A percentile compares a stretch with the other conserved stretches of the same genome.
phyloP scores from a whole-genome alignment of 192 early-diverging fungal species.

The Mortierella hygrophila region DNA sequence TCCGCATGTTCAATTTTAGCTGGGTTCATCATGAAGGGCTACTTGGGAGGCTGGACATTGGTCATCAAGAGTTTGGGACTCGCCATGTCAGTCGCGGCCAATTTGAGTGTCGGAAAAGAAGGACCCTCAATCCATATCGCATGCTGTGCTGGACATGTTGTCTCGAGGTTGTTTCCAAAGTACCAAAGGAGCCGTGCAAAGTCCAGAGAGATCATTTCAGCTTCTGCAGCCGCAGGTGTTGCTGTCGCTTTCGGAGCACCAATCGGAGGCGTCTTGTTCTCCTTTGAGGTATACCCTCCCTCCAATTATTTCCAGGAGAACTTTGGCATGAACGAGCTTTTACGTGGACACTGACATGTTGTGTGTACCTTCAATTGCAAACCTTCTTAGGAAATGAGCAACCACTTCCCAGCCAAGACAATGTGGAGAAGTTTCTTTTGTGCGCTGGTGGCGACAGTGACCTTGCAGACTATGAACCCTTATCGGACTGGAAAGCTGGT shows the following conservation, averaged over 20 bases:
- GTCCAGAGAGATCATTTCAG: slow-evolving; percentile 85
- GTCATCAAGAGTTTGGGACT: slow-evolving; percentile 92
- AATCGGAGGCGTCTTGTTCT: slow-evolving; percentile 86
- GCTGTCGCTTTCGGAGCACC: slow-evolving; percentile 98
- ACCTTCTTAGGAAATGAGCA: slow-evolving; percentile 91
- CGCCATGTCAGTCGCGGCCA: slow-evolving; percentile 89
- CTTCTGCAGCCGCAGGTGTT: slow-evolving; percentile 95
- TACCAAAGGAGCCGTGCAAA: slow-evolving; percentile 83
- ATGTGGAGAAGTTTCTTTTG: slow-evolving; percentile 99
- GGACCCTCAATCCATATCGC: slow-evolving; percentile 97
- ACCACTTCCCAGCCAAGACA: slow-evolving; percentile 93
- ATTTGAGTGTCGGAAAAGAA: slow-evolving; percentile 94
- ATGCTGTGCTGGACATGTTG: slow-evolving; percentile 92
- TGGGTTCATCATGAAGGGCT: slow-evolving; percentile 95
- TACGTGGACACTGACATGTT: background rate
- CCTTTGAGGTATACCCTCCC: slow-evolving; percentile 57
- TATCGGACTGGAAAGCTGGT: slow-evolving; percentile 97
- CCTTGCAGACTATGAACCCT: slow-evolving; percentile 92
- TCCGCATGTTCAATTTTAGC: slow-evolving; percentile 56
- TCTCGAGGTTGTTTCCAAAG: slow-evolving; percentile 81
- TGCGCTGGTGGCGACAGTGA: slow-evolving; percentile 94
- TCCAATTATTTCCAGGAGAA: background rate
- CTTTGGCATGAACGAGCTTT: background rate
- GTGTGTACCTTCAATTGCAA: background rate
- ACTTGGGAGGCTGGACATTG: slow-evolving; percentile 92